phyloP scores from a whole-genome alignment of 306 rosid genomes.

The Psophocarpus tetragonolobus region DNA sequence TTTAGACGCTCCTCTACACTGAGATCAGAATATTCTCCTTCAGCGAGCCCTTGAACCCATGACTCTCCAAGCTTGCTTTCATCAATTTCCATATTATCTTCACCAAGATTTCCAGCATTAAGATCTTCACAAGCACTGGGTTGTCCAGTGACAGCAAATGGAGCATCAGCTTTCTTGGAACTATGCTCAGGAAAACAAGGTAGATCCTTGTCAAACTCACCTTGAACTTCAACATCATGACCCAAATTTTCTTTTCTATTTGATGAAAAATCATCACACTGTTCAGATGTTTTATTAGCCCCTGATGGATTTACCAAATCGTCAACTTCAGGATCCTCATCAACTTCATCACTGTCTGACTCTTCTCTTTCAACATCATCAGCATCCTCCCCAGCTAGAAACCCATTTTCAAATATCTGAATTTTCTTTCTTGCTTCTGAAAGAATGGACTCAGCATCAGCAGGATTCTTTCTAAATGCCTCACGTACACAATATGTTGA shows the following conservation, averaged over 20 bases:
- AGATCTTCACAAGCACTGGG: conserved; percentile 50
- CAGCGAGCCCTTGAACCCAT: conserved; percentile 97
- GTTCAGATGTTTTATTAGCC: conserved; percentile 51
- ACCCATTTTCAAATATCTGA: conserved; percentile 91
- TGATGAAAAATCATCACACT: conserved; percentile 48
- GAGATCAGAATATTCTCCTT: conserved; percentile 94
- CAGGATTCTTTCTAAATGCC: conserved; percentile 90
- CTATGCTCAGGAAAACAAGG: conserved; percentile 48
- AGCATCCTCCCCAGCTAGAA: conserved; percentile 82
- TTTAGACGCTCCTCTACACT: conserved; percentile 95
- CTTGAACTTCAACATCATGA: conserved; percentile 49
- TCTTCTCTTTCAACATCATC: conserved; percentile 94
- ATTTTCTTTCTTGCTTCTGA: conserved; percentile 91
- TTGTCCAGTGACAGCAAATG: conserved; percentile 41
- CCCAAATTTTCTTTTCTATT: conserved; percentile 60
- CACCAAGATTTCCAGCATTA: conserved; percentile 50
- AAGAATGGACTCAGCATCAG: conserved; percentile 87
- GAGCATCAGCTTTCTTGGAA: conserved; percentile 51
- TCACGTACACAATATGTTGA: conserved; percentile 93
- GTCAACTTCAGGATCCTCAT: conserved; percentile 94
- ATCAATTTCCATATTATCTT: conserved; percentile 92
- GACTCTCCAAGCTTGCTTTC: conserved; percentile 93
- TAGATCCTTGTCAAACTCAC: conserved; percentile 58
- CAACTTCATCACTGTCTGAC: conserved; percentile 91
- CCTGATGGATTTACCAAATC: conserved; percentile 58